Percentiles rank a stretch among this genome's conserved stretches.
These are phyloP conservation scores for Prunus dulcis DNA, from an alignment of 306 rosid genomes.

Conservation along the genomic window DNA sequence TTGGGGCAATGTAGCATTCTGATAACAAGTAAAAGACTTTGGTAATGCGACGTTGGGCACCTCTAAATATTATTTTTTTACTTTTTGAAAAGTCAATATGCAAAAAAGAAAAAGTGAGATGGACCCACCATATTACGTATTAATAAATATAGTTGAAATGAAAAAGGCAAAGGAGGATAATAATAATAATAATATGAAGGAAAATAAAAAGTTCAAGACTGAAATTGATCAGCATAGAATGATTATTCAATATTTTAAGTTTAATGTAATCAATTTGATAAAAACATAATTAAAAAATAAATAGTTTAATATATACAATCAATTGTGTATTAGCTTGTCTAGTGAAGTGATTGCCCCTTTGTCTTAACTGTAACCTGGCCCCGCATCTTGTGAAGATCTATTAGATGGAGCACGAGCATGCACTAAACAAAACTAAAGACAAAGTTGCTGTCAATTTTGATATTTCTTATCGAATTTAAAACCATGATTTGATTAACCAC, in stretches of 20 bases:
- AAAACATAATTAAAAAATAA: no score
- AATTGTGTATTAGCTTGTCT: not conserved
- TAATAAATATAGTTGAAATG: not conserved
- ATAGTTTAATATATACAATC: no score
- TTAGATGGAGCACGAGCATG: not conserved
- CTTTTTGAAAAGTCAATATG: not conserved
- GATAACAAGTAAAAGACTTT: not conserved
- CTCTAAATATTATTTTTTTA: no score
- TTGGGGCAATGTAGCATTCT: no score
- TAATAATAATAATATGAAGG: not conserved
- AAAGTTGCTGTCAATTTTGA: not conserved
- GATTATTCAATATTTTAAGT: not conserved
- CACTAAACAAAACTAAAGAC: not conserved
- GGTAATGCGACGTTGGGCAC: not conserved
- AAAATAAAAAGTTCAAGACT: not conserved
- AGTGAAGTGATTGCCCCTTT: not conserved
- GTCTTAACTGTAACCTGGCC: not conserved
- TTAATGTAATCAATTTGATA: no score
- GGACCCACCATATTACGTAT: not conserved
- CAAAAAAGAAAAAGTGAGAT: not conserved
- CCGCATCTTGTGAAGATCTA: not conserved
- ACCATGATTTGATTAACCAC: not conserved
- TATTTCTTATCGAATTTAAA: not conserved
- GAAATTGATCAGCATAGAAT: not conserved
- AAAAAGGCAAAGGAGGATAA: not conserved